Evolutionary conservation across 306 rosid species (phyloP), one percentile per base, ranked within the genome.

Genomic region (Urtica urens): DNA sequence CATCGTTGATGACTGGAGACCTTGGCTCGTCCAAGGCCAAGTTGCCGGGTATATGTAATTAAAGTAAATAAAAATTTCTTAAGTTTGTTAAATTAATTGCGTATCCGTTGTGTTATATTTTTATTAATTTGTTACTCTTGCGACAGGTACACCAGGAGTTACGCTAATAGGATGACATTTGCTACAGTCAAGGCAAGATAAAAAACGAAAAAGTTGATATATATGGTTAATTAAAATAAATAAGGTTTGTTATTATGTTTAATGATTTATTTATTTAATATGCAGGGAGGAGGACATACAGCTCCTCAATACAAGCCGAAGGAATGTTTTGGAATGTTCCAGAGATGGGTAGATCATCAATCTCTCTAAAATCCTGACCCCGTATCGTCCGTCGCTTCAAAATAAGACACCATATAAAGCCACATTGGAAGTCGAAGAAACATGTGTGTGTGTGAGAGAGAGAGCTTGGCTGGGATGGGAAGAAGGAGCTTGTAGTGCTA

Each of bases 121-220:
- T n/a, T n/a, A n/a, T n/a, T n/a, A n/a, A n/a, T n/a, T n/a, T n/a
- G n/a, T n/a, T n/a, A n/a, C n/a, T n/a, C 40, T 18, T 23, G 39
- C n/a, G 35, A 34, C 22, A 80, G 94, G 11, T 83, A 77, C 62
- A 74, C 81, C 0, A 77, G 81, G 63, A 69, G 67, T 23, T 74
- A 74, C 44, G 67, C 81, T 16, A 83, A 83, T 52, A 18, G 11
- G 19, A 83, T 83, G 81, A 83, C 83, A 40, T 83, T 63, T 59
- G 94, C 88, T 29, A 83, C 86, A 14, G 82, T 79, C 25, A 79
- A 79, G 88, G 94, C 53, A 69, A 74, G 77, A 40, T n/a, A 2
- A 25, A 12, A 15, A 24, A 30, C 2, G 1, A 1, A 25, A n/a
- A 29, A 23, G 18, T 25, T 18, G 26, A 24, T 56, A 16, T 1